phyloP scores from a whole-genome alignment of 169 alveolate genomes.

The Eimeria acervulina region DNA sequence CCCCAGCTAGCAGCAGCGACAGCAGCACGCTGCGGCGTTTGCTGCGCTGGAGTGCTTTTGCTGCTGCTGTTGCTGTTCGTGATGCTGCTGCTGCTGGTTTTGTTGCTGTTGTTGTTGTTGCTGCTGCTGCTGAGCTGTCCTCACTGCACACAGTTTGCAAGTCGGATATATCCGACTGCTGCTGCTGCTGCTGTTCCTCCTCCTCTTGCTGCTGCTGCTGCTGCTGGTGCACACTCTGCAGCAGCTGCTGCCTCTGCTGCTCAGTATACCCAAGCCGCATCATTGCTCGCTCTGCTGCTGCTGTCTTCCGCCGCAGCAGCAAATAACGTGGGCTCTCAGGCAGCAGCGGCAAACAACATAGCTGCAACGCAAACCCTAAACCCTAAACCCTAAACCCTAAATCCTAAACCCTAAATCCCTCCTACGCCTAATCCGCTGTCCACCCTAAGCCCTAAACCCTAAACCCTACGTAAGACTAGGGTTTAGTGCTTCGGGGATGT shows the following conservation, averaged over 20 bases:
- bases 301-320: background rate
- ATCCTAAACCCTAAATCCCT: background rate
- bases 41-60: too few species aligned
- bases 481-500: background rate
- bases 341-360: too few species aligned
- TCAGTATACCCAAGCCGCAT: background rate
- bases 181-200: conserved; percentile 19
- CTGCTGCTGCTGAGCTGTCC: too few species aligned
- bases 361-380: background rate
- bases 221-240: conserved; percentile 52
- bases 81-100: too few species aligned
- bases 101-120: too few species aligned
- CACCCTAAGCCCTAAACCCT: conserved; percentile 1
- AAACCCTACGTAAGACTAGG: background rate
- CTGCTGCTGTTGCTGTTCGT: too few species aligned
- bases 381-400: conserved; percentile 44
- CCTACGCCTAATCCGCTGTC: too few species aligned
- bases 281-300: conserved; percentile 37
- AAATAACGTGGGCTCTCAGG: background rate
- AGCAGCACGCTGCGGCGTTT: too few species aligned
- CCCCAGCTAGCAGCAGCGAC: background rate
- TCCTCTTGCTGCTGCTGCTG: conserved; percentile 28
- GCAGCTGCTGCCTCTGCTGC: conserved; percentile 65
- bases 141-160: conserved; percentile 13
- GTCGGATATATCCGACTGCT: background rate